Evolutionary conservation across 78 protist genomes (phyloP).

Genomic region (Thecamonas trahens): DNA sequence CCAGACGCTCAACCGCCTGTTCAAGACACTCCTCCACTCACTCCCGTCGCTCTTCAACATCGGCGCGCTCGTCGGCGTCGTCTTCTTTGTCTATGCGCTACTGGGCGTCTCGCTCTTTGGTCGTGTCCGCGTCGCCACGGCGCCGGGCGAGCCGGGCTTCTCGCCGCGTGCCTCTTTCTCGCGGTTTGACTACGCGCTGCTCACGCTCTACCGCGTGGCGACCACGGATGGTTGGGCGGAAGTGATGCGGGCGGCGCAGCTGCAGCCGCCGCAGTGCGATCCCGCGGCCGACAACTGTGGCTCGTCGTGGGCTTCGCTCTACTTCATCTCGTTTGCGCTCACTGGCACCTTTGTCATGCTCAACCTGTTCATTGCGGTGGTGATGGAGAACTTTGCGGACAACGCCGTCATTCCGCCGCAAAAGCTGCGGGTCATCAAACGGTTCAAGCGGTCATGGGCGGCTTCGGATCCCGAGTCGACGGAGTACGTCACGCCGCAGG

Average conservation of each 20-base stretch:
- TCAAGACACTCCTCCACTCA: constrained; percentile 9
- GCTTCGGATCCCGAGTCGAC: too few relatives aligned
- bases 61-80: not conserved
- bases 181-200: too few relatives aligned
- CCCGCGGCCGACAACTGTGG: not conserved
- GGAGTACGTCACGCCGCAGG: too few relatives aligned
- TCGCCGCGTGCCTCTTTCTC: too few relatives aligned
- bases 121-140: too few relatives aligned
- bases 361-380: constrained; percentile 26
- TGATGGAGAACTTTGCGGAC: constrained; percentile 7
- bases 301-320: not conserved
- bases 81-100: constrained; percentile 18
- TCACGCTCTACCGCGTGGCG: too few relatives aligned
- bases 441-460: too few relatives aligned
- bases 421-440: too few relatives aligned
- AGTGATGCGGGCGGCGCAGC: constrained; percentile 8
- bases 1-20: not conserved
- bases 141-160: too few relatives aligned
- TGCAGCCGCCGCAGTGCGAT: constrained; percentile 1
- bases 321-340: constrained; percentile 14
- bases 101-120: constrained; percentile 29
- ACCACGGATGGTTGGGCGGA: constrained; percentile 12
- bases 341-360: constrained; percentile 23
- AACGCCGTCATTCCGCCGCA: too few relatives aligned
- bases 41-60: constrained; percentile 25